Conservation (phyloP, 306 rosid genomes). For the Prunus campanulata region DNA sequence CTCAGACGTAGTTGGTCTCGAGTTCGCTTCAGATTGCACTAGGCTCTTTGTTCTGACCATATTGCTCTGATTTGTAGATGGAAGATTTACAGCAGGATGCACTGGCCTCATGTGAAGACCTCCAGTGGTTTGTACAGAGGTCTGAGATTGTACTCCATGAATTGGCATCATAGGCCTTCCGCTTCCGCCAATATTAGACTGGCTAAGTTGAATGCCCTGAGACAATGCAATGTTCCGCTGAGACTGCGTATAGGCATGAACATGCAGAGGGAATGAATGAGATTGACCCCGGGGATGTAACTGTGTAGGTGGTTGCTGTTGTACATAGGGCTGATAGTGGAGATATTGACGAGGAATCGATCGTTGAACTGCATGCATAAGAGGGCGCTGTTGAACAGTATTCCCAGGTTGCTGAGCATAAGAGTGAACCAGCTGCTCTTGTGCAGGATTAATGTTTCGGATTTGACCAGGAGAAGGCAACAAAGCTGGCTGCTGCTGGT, state of each 20-base stretch:
- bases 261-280: conserved; percentile 49
- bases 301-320: conserved; percentile 51
- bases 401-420: conserved; percentile 65
- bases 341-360: conserved; percentile 34
- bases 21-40: conserved; percentile 36
- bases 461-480: conserved; percentile 62
- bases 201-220: conserved; percentile 44
- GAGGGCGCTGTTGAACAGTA: conserved; percentile 50
- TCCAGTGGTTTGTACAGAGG: conserved; percentile 48
- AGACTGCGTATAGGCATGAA: conserved; percentile 41
- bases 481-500: conserved; percentile 56
- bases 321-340: conserved; percentile 46
- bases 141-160: conserved; percentile 51
- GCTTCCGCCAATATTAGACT: conserved; percentile 45
- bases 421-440: conserved; percentile 45
- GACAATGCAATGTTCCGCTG: conserved; percentile 44
- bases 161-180: conserved; percentile 50
- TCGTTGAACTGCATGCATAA: conserved; percentile 55
- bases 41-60: conserved; percentile 41
- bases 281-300: conserved; percentile 56
- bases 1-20: conserved; percentile 27
- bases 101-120: conserved; percentile 50
- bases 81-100: conserved; percentile 44
- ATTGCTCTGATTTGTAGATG: conserved; percentile 45
- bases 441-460: conserved; percentile 49